Base-by-base conservation (phyloP, 169 alveolate genomes). In the Cryptosporidium bovis region DNA sequence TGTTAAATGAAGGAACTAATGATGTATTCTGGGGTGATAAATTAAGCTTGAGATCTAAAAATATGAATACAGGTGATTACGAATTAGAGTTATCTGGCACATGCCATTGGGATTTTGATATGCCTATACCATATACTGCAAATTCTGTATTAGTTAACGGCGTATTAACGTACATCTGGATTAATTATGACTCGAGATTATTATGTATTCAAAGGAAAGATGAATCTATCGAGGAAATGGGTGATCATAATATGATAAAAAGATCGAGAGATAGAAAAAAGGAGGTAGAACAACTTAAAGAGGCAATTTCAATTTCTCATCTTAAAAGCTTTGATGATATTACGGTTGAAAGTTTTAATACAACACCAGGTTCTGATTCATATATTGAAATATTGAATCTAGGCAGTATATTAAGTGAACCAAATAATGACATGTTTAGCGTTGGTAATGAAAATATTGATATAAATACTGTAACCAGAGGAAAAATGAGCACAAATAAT, bases 121-220 rank as follows among this genome's bases (percentile, higher is more conserved):
- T 77, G 87, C 87, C 87, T 24, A 27, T 77, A 62, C 87, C 87
- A 20, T 77, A 29, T 60, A 77, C 87, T 34, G 87, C 87, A 27
- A 62, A 46, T 12, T 20, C 77, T 34, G 87, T 77, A 18, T 18
- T 77, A 40, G 64, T 77, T 58, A 77, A 77, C 48, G 71, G 66
- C 33, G 71, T 77, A 33, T 77, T 77, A 34, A 77, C 87, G 1
- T 77, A 77, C 20, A 16, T 77, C 6, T 77, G 87, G 87, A 56
- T 77, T 27, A 77, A 77, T 40, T 77, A 77, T 44, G 87, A 77
- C 29, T 77, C 87, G 12, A 56, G 16, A 31, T 29, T 77, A 24
- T 60, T 77, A 4, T 77, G 87, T 27, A 34, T 77, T 40, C 87
- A 77, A 48, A 77, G 87, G 56, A 77, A 77, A 18, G 77, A 60